Evolutionary conservation across 202 grass and related monocot species (phyloP).

Genomic region (Brachypodium distachyon): DNA sequence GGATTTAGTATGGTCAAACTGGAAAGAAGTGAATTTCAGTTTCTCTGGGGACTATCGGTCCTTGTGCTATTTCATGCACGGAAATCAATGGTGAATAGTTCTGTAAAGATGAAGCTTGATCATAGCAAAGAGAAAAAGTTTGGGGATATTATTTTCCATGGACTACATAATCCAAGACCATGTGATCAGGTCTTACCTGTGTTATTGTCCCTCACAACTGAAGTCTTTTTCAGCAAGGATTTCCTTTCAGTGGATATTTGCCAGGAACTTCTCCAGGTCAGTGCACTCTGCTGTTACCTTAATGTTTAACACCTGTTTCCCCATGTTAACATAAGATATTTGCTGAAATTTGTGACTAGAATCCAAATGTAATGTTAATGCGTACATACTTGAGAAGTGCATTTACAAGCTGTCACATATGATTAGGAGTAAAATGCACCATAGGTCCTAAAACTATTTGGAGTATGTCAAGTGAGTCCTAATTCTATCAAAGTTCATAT

Average conservation of each 20-base stretch:
- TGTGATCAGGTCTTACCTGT: conserved; percentile 54
- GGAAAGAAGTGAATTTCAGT: conserved; percentile 60
- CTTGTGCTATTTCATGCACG: conserved; percentile 62
- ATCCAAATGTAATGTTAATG: not conserved
- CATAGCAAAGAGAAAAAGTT: conserved; percentile 23
- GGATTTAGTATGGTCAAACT: conserved; percentile 78
- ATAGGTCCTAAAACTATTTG: too few relatives aligned
- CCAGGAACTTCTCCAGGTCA: conserved; percentile 76
- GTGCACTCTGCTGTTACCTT: not conserved
- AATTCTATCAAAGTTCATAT: too few relatives aligned
- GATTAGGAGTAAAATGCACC: too few relatives aligned
- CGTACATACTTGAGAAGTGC: not conserved
- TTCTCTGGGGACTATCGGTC: conserved; percentile 74
- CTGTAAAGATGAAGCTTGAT: conserved; percentile 39
- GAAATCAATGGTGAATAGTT: conserved; percentile 26
- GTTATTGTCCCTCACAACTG: conserved; percentile 56
- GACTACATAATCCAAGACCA: conserved; percentile 39
- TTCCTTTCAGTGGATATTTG: conserved; percentile 61
- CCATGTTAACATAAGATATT: not conserved
- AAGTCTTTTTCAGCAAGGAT: conserved; percentile 66
- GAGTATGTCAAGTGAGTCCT: too few relatives aligned
- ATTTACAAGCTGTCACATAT: not conserved
- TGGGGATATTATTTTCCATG: conserved; percentile 30
- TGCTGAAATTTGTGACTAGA: not conserved
- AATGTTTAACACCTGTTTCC: not conserved